Evolutionary conservation across 1,284 basidiomycete species (phyloP), one percentile per base, ranked within the genome.

Genomic region (Apiotrichum domesticum): DNA sequence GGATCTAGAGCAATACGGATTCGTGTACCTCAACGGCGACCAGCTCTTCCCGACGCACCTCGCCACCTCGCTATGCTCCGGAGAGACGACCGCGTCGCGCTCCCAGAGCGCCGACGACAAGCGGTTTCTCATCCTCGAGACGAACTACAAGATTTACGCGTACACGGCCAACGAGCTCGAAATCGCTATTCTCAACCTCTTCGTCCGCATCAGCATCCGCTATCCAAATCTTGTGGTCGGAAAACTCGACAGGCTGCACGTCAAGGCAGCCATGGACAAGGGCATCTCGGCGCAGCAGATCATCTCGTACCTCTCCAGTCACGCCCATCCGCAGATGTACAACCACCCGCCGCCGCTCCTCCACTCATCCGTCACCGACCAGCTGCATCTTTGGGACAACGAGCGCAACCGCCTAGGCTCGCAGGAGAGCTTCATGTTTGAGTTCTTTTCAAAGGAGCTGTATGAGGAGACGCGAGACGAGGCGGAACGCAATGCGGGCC

Each of bases 121-220:
- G 73, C 90, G 91, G 3, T 98, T 97, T 78, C 87, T 98, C 65
- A 87, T 98, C 66, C 82, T 99, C 40, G 96, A 99, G 79, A 98
- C 96, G 29, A 98, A 98, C 78, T 98, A 98, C 79, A 87, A 94
- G 62, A 79, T 98, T 57, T 99, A 98, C 75, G 96, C 96, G 1
- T 98, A 99, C 76, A 99, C 96, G 91, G 90, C 90, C 63, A 98
- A 98, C 74, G 88, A 93, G 35, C 81, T 99, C 13, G 93, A 97
- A 74, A 98, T 94, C 49, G 92, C 95, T 8, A 92, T 99, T 44
- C 79, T 99, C 35, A 96, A 95, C 70, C 82, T 98, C 13, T 99
- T 98, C 70, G 86, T 96, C 43, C 85, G 87, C 15, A 81, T 98
- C 72, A 90, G 91, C 73, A 90, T 91, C 65, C 86, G 95, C 35